Evolutionary conservation across 495 filamentous ascomycete species (phyloP), one percentile per base, ranked within the genome.

Genomic region (Trichocladium uniseriatum): DNA sequence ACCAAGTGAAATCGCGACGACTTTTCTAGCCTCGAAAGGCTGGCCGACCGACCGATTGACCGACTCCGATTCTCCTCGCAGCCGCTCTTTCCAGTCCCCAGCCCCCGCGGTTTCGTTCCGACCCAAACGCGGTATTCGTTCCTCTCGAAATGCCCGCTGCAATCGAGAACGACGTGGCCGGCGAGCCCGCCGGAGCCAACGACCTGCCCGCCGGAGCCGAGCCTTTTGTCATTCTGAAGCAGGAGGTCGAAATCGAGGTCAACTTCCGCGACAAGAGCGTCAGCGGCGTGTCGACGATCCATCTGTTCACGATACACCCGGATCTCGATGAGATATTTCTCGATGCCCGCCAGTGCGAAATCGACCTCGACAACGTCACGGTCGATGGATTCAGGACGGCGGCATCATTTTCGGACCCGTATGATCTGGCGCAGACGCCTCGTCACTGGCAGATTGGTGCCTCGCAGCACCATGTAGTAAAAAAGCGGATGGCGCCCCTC

Each of bases 241-340:
- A 97, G 66, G 84, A 82, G 61, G 80, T 98, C 45, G 82, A 89
- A 52, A 72, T 97, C 45, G 90, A 97, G 49, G 75, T 98, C 53
- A 81, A 96, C 65, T 89, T 98, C 56, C 71, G 73, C 40, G 77
- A 75, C 20, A 83, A 82, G 60, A 80, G 75, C 60, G 62, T 97
- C 57, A 84, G 76, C 56, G 92, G 92, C 28, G 83, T 78, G 54
- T 86, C 85, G 9, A 84, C 86, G 43, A 85, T 98, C 51, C 80
- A 82, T 1, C 77, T 96, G 37, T 78, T 84, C 51, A 84, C 86
- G 11, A 77, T 81, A 27, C 65, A 70, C 35, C 77, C 79, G 39
- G 77, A 86, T 8, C 69, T 95, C 22, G 73, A 74, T 35, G 74
- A 71, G n/a, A 79, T 98, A 22, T 74, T 70, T 24, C 74, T 98